Evolutionary conservation across 495 filamentous ascomycete genomes (phyloP), one percentile per base, ranked within the genome.

Genomic region (Daldinia decipiens): DNA sequence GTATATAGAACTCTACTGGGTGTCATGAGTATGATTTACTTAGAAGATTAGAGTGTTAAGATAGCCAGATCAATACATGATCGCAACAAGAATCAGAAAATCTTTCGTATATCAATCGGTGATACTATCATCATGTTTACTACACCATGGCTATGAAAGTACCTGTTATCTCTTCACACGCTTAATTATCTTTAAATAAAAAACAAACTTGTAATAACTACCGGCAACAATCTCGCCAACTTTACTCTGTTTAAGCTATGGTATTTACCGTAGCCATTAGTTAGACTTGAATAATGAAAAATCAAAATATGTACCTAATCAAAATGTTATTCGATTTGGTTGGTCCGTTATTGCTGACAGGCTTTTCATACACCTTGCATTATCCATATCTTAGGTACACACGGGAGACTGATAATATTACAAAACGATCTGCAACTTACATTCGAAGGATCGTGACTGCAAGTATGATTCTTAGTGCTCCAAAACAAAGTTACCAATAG

Each of bases 401-500:
- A 24, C 9, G 17, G 19, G 19, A 47, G 12, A 1, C 3, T 3
- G 19, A 21, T 24, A 13, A 24, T 11, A 11, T 47, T 19, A 24
- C 43, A 47, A 47, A 24, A 12, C 11, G 43, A 47, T 47, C 43
- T 47, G 19, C 43, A 47, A 21, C 43, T 47, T 47, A 47, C 43
- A 47, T 47, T 47, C 19, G 43, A 47, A 47, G 43, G 43, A 47
- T 47, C 24, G 19, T 24, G 21, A 11, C 6, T 47, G 19, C 17
- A 19, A 12, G 43, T 21, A 21, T 24, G 19, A 47, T 21, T 24
- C 17, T 47, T 47, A 15, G 3, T 9, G 4, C 9, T 17, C 15
- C 39, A 17, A 17, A 24, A 12, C 8, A 21, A 21, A 45, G 40
- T 24, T 24, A 0, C 43, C 43, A 47, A 47, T 47, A 47, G 21